These are phyloP conservation scores for Quercus tomentella DNA, from an alignment of 331 rosid genomes.

Conservation along the genomic window DNA sequence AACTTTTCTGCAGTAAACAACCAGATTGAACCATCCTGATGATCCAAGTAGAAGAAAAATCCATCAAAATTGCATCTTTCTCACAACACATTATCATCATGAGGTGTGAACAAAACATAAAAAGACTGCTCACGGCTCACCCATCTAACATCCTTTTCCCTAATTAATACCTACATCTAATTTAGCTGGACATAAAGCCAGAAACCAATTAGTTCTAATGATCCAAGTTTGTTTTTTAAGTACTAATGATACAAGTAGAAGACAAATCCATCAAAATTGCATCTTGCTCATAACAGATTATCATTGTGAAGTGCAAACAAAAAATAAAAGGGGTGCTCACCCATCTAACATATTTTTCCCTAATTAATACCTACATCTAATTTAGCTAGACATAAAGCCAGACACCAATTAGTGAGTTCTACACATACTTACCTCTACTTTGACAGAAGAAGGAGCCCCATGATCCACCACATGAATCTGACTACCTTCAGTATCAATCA, in stretches of 20 bases:
- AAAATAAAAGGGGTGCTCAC: not conserved
- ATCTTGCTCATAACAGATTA: not conserved
- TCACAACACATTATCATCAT: not conserved
- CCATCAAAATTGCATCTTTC: constrained; percentile 1
- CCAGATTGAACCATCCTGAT: constrained; percentile 71
- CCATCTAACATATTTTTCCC: not conserved
- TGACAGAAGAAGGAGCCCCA: constrained; percentile 65
- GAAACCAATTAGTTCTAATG: no score
- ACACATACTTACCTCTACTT: constrained; percentile 46
- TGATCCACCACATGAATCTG: constrained; percentile 80
- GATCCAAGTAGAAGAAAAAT: constrained; percentile 11
- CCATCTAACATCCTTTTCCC: not conserved
- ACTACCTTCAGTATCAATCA: constrained; percentile 87
- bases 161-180: not conserved
- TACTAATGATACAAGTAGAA: constrained; percentile 30
- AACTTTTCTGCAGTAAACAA: constrained; percentile 48
- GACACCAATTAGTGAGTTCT: not conserved
- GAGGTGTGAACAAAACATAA: not conserved
- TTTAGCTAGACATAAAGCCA: not conserved
- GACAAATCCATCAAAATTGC: constrained; percentile 1
- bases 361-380: not conserved
- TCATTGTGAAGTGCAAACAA: not conserved
- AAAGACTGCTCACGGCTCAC: not conserved
- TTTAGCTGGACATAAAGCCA: not conserved
- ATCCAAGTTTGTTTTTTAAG: no score